A percentile compares a stretch with the other conserved stretches of the same genome.
phyloP scores from a whole-genome alignment of 768 basidiomycete species.

The Tricholoma saponaceum region DNA sequence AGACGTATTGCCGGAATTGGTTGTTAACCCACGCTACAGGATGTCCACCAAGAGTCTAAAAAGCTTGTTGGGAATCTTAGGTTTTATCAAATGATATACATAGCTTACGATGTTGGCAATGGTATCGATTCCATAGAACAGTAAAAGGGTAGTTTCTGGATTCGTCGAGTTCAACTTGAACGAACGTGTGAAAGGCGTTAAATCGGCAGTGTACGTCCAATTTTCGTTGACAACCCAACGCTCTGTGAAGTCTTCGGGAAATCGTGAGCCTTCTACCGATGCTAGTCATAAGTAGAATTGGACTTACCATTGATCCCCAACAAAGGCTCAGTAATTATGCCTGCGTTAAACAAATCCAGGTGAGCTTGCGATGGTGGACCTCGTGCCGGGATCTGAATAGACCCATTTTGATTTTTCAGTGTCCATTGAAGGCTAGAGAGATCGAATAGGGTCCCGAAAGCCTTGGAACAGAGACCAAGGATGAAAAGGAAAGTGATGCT shows the following conservation, averaged over 20 bases:
- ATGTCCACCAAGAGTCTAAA: slow-evolving; percentile 44
- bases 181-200: slow-evolving; percentile 38
- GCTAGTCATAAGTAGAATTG: neutral
- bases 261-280: neutral
- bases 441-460: slow-evolving; percentile 29
- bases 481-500: neutral
- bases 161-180: slow-evolving; percentile 13
- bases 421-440: slow-evolving; percentile 49
- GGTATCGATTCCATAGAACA: slow-evolving; percentile 57
- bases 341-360: slow-evolving; percentile 47
- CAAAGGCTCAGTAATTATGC: slow-evolving; percentile 50
- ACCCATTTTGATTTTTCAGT: slow-evolving; percentile 48
- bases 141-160: slow-evolving; percentile 34
- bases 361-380: slow-evolving; percentile 54
- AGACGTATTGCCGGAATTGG: slow-evolving; percentile 51
- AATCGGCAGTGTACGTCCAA: slow-evolving; percentile 56
- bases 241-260: slow-evolving; percentile 42
- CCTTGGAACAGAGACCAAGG: neutral
- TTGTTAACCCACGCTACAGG: slow-evolving; percentile 57
- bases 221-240: slow-evolving; percentile 54
- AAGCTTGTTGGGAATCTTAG: neutral
- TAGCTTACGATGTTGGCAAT: slow-evolving; percentile 49
- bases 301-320: slow-evolving; percentile 48
- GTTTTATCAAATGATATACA: neutral
- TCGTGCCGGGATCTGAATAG: slow-evolving; percentile 46